phyloP scores from a whole-genome alignment of 805 yeast species.

The Zygoascus bituminiphila region DNA sequence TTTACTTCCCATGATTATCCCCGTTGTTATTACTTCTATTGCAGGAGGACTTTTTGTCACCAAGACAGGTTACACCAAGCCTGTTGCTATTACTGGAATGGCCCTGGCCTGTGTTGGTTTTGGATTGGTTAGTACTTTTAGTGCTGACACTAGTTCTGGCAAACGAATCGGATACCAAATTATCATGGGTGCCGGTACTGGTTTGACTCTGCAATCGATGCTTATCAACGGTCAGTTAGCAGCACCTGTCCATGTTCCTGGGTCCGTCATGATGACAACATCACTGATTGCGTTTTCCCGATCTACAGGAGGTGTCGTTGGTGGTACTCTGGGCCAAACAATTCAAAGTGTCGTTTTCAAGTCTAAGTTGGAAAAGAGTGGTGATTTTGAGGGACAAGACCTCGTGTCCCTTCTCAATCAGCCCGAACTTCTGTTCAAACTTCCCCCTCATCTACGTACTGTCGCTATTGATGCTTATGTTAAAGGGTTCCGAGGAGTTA shows the following conservation, averaged over 20 bases:
- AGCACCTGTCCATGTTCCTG: conserved; percentile 42
- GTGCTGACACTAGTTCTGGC: conserved; percentile 30
- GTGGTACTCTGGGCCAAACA: conserved; percentile 35
- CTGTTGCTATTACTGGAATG: conserved; percentile 32
- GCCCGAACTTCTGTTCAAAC: conserved; percentile 12
- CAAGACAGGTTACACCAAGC: conserved; percentile 36
- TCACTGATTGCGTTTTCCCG: conserved; percentile 38
- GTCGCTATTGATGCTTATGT: conserved; percentile 13
- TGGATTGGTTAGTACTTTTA: conserved; percentile 37
- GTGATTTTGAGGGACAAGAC: not conserved
- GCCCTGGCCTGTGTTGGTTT: conserved; percentile 35
- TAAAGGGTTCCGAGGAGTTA: conserved; percentile 12
- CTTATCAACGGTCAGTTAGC: conserved; percentile 38
- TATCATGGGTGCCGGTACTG: conserved; percentile 39
- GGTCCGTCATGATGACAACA: conserved; percentile 42
- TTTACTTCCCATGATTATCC: conserved; percentile 36
- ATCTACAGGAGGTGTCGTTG: conserved; percentile 38
- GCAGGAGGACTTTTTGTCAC: conserved; percentile 39
- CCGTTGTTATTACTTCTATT: conserved; percentile 35
- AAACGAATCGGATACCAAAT: conserved; percentile 40
- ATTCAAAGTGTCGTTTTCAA: conserved; percentile 31
- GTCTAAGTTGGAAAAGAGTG: conserved; percentile 7
- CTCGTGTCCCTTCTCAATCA: conserved; percentile 7
- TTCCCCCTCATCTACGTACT: conserved; percentile 5
- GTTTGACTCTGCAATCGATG: conserved; percentile 37